These are phyloP conservation scores for Rhizopogon vesiculosus DNA, from an alignment of 768 basidiomycete genomes.

Conservation along the genomic window DNA sequence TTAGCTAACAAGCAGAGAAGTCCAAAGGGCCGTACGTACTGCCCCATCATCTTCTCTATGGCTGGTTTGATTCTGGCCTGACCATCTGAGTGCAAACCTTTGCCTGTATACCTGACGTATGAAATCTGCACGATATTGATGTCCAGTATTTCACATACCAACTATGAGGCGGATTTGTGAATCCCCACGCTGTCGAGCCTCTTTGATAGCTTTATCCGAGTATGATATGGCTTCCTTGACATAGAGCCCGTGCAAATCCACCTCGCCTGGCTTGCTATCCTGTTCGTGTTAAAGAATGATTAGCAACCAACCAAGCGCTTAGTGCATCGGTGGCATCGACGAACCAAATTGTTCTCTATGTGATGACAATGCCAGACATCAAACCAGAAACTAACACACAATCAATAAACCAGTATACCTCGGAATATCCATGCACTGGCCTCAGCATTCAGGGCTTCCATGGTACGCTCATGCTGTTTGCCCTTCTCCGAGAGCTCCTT, in stretches of 20 bases:
- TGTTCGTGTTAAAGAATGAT: conserved; percentile 16
- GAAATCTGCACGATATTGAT: background rate
- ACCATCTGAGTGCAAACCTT: conserved; percentile 78
- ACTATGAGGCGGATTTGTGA: conserved; percentile 76
- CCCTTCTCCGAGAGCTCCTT: conserved; percentile 81
- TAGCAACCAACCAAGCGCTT: background rate
- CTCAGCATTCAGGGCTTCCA: conserved; percentile 74
- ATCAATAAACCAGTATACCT: conserved; percentile 39
- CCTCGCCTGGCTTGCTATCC: conserved; percentile 67
- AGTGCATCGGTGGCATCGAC: background rate
- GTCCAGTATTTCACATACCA: conserved; percentile 41
- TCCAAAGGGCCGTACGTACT: conserved; percentile 36
- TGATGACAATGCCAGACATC: background rate
- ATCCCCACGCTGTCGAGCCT: conserved; percentile 61
- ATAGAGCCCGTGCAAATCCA: conserved; percentile 90
- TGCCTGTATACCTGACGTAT: conserved; percentile 42
- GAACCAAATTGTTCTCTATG: conserved; percentile 72
- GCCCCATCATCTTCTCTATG: conserved; percentile 80
- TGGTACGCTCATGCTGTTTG: conserved; percentile 71
- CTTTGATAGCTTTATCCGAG: conserved; percentile 65
- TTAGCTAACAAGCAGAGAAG: background rate
- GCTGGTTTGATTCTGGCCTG: conserved; percentile 88
- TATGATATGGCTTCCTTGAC: conserved; percentile 86
- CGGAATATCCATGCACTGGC: conserved; percentile 86
- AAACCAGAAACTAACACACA: background rate